Evolutionary conservation across 371 early-diverging fungal species (phyloP).

Genomic region (Lichtheimia ramosa): DNA sequence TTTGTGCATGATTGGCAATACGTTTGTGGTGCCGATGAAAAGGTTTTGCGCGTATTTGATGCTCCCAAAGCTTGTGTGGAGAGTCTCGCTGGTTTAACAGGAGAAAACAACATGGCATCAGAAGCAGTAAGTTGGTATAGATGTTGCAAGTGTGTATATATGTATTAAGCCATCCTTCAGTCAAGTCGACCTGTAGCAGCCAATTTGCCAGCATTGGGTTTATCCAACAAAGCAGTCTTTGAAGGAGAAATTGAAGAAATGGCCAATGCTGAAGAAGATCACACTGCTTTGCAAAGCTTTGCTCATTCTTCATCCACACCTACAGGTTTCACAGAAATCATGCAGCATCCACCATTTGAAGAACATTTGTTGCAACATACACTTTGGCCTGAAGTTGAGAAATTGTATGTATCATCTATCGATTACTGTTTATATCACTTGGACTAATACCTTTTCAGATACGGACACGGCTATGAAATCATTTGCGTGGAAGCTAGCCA

Average conservation of each 20-base stretch:
- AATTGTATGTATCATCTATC: conserved; percentile 56
- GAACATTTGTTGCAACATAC: conserved; percentile 86
- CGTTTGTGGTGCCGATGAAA: conserved; percentile 94
- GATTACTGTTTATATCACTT: too few species aligned
- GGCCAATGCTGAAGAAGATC: conserved; percentile 44
- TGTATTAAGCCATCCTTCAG: conserved; percentile 12
- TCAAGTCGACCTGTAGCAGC: conserved; percentile 74
- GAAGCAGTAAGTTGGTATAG: conserved; percentile 33
- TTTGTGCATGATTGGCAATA: conserved; percentile 77
- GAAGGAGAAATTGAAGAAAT: conserved; percentile 55
- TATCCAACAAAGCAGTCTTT: conserved; percentile 93
- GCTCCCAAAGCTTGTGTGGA: conserved; percentile 83
- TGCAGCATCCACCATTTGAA: conserved; percentile 83
- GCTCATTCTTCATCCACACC: conserved; percentile 55
- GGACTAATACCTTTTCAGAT: conserved; percentile 23
- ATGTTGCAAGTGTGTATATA: not conserved
- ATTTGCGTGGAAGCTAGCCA: conserved; percentile 73
- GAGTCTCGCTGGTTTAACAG: conserved; percentile 58
- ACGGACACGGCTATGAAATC: conserved; percentile 94
- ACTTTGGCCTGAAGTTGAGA: conserved; percentile 96
- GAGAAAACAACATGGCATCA: conserved; percentile 33
- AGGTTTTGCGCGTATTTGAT: conserved; percentile 89
- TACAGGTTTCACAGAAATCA: conserved; percentile 48
- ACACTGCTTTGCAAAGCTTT: conserved; percentile 49
- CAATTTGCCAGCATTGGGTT: conserved; percentile 88